Evolutionary conservation across 306 rosid genomes (phyloP), one percentile per base, ranked within the genome.

Genomic region (Cicer arietinum): DNA sequence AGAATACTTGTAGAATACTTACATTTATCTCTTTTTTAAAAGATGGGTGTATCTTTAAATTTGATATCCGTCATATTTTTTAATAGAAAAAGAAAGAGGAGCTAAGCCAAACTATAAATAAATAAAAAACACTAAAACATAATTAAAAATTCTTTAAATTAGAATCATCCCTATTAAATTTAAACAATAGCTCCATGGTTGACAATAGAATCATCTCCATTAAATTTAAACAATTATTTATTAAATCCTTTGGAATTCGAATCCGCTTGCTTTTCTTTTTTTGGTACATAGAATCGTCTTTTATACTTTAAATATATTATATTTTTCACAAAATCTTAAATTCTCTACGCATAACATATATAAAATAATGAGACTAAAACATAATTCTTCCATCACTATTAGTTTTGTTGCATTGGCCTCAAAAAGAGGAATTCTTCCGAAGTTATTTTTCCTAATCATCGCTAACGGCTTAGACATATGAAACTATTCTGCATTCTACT

Each of bases 401-500:
- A 72, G 41, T 53, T 35, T 72, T 13, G 40, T 56, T 76, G 52
- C 39, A 61, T 71, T 71, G 59, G 64, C 37, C 48, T 25, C 48
- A 14, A 30, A 30, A 83, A 83, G 56, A 57, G 86, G 59, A 66
- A 54, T 45, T 41, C 13, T 9, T 59, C 66, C 25, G 25, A 78
- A 77, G 75, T 73, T 39, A 52, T 60, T 62, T 65, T 81, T 53
- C 63, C 48, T 60, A 73, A 79, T 61, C 63, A 73, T 74, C 70
- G 52, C 62, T 58, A 47, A 73, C 44, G 77, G 47, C 58, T 76
- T 40, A 45, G 20, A 53, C 50, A 65, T 72, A 53, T 54, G 90
- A 84, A 80, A 54, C 46, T 82, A 84, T 87, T 87, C 89, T 76
- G 84, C 85, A 82, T 82, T 80, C 75, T 50, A 67, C 60, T 54